Evolutionary conservation across 768 basidiomycete species (phyloP).

Genomic region (Boletellus emodensis): DNA sequence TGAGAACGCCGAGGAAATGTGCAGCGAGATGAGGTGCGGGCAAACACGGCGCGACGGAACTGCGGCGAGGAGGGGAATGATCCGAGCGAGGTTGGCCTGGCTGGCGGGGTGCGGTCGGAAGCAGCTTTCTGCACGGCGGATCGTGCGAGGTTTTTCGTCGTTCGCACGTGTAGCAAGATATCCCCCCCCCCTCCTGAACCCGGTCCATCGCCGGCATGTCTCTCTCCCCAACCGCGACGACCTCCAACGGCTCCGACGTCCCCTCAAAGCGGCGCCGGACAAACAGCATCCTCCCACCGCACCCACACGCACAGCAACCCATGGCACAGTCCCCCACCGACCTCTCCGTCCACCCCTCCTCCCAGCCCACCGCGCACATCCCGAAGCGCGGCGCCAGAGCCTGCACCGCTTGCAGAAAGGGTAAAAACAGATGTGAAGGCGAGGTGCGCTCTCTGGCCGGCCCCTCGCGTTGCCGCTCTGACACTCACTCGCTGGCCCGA

Average conservation of each 20-base stretch:
- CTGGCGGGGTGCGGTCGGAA: too few species aligned
- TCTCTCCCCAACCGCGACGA: slow-evolving; percentile 56
- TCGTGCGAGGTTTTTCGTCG: neutral
- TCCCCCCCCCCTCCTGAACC: neutral
- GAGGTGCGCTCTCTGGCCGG: slow-evolving; percentile 53
- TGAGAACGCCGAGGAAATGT: slow-evolving; percentile 25
- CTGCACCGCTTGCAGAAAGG: slow-evolving; percentile 85
- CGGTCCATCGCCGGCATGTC: slow-evolving; percentile 47
- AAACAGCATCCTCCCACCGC: slow-evolving; percentile 24
- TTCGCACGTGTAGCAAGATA: slow-evolving; percentile 15
- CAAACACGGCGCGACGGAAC: neutral
- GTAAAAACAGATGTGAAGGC: slow-evolving; percentile 92
- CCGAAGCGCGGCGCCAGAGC: slow-evolving; percentile 88
- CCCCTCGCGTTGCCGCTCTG: slow-evolving; percentile 40
- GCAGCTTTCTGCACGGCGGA: too few species aligned
- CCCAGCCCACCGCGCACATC: slow-evolving; percentile 53
- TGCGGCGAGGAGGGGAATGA: too few species aligned
- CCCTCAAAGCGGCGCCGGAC: slow-evolving; percentile 59
- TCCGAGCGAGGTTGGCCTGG: too few species aligned
- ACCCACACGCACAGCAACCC: slow-evolving; percentile 12
- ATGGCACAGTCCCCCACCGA: slow-evolving; percentile 38
- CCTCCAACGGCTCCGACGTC: slow-evolving; percentile 52
- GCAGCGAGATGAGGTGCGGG: neutral
- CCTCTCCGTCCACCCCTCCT: slow-evolving; percentile 22
- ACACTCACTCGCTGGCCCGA: slow-evolving; percentile 58